These are phyloP conservation scores for Sporothrix brasiliensis DNA, from an alignment of 2,329 filamentous ascomycete genomes.

Conservation along the genomic window DNA sequence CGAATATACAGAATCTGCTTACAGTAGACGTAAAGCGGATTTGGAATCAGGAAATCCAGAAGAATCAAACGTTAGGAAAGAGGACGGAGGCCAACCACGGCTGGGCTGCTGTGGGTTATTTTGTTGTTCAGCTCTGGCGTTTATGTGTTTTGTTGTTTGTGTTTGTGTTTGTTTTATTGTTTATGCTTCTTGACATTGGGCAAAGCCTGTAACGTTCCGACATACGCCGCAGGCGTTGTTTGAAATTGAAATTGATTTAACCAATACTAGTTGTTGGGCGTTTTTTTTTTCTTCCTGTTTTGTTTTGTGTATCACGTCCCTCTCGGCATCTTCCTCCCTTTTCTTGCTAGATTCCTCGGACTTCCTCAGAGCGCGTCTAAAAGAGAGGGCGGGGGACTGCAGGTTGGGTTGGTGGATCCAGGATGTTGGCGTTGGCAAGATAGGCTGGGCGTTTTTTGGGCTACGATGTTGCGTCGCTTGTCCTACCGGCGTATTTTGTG, in stretches of 20 bases:
- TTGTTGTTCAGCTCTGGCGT: background rate
- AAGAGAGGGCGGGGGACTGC: too few species aligned
- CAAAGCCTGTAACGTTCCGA: background rate
- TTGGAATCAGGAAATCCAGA: background rate
- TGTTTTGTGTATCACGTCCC: background rate
- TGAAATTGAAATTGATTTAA: background rate
- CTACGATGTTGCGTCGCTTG: background rate
- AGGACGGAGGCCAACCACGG: background rate
- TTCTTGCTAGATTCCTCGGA: background rate
- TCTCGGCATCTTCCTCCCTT: background rate
- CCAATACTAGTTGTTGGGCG: background rate
- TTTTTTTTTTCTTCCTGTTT: background rate
- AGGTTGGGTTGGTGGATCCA: background rate
- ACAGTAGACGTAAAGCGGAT: background rate
- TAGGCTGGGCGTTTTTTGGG: slow-evolving; percentile 12
- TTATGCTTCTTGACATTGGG: background rate
- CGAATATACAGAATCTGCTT: background rate
- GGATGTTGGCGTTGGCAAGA: background rate
- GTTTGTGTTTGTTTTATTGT: background rate
- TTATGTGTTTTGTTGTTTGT: background rate
- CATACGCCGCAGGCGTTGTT: background rate
- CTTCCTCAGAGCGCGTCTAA: slow-evolving; percentile 10
- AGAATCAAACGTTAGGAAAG: background rate
- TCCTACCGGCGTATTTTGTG: slow-evolving; percentile 17
- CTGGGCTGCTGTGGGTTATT: background rate